Base-by-base conservation (phyloP, 495 filamentous ascomycete genomes). In the Talaromyces proteolyticus region DNA sequence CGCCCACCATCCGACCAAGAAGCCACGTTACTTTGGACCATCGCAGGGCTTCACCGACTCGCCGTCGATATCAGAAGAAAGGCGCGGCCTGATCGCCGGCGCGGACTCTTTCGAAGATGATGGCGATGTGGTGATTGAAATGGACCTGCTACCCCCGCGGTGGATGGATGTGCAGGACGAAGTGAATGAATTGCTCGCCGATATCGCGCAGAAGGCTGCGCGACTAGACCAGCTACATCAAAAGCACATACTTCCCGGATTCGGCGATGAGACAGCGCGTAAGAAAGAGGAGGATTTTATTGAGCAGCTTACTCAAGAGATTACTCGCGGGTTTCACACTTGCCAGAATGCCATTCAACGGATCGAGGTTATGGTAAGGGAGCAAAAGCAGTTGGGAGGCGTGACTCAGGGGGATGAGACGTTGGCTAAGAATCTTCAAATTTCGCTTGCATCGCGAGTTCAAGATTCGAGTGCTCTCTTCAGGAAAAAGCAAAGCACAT, bases 111-210 rank as follows among this genome's bases (percentile, higher is more conserved):
- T 87, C 64, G 87, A 91, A 42, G 81, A 87, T 60, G 90, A 96
- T 64, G 92, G 91, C 53, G 93, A 97, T 65, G 87, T 89, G 16
- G 81, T 98, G 44, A 98, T 98, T 55, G 93, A 98, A 74, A 97
- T 98, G 93, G 92, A 96, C 67, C 73, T 95, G 11, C 77, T 98
- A 8, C 94, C 93, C 0, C 93, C 94, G 36, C 85, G 92, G 46
- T 98, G 93, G 94, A 82, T 90, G 50, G 94, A 98, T 68, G 76
- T 96, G 50, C 89, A 89, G 59, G 93, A 96, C 56, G 91, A 97
- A 60, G 90, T 97, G 42, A 84, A 86, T 6, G 89, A 95, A 29
- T 63, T 86, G 16, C 74, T 98, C n/a, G 73, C 78, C 48, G 83
- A 85, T 48, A 88, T 97, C 53, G 86, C 89, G 49, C 80, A 76